phyloP scores from a whole-genome alignment of 495 filamentous ascomycete genomes.

The Cercophora samala region DNA sequence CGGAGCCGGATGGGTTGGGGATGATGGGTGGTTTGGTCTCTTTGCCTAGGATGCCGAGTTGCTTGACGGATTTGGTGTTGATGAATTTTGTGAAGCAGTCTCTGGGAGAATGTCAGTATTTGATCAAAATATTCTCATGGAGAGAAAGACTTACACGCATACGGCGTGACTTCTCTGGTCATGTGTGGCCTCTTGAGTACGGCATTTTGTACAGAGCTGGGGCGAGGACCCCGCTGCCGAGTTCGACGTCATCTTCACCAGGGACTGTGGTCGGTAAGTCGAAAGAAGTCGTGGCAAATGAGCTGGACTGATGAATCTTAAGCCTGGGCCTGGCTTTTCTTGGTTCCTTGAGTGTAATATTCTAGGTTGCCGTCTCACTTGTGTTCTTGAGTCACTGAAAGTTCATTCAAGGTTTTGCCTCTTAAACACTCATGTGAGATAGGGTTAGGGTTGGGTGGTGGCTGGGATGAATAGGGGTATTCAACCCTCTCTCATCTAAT shows the following conservation, averaged over 20 bases:
- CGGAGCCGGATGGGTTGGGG: slow-evolving; percentile 42
- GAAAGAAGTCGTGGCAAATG: background rate
- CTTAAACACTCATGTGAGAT: background rate
- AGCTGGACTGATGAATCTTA: background rate
- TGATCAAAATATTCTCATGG: background rate
- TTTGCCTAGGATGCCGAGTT: slow-evolving; percentile 58
- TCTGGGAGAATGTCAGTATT: slow-evolving; percentile 43
- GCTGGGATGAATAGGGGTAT: slow-evolving; percentile 3
- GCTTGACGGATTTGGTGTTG: slow-evolving; percentile 69
- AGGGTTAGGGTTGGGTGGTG: slow-evolving; percentile 12
- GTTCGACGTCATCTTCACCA: slow-evolving; percentile 11
- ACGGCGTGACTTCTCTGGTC: slow-evolving; percentile 28
- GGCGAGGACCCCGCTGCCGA: slow-evolving; percentile 17
- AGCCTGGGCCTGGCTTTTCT: background rate
- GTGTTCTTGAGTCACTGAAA: slow-evolving; percentile 1
- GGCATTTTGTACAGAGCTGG: slow-evolving; percentile 27
- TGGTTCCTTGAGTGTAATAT: background rate
- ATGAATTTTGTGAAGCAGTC: slow-evolving; percentile 76
- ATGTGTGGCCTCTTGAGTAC: slow-evolving; percentile 27
- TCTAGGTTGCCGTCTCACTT: background rate
- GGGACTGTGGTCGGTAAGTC: background rate
- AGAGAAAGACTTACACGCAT: slow-evolving; percentile 19
- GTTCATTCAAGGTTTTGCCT: background rate
- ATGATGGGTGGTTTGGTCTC: slow-evolving; percentile 38
- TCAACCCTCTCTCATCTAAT: background rate